These are phyloP conservation scores for Aspergillus coremiiformis DNA, from an alignment of 495 filamentous ascomycete species.

Conservation along the genomic window DNA sequence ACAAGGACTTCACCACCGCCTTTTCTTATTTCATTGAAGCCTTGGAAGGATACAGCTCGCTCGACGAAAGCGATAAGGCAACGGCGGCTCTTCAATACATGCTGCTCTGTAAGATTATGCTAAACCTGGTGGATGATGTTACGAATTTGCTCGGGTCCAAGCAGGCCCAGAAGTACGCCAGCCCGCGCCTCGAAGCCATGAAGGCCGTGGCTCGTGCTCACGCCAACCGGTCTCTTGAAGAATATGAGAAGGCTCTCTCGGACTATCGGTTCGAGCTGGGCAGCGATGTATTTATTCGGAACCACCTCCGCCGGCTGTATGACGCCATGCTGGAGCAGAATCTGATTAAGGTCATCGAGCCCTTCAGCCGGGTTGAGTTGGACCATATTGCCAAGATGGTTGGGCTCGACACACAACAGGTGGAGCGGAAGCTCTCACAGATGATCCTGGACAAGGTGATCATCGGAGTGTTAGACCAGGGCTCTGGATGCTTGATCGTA, in stretches of 20 bases:
- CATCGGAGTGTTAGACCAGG: constrained; percentile 93
- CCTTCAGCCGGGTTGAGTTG: constrained; percentile 94
- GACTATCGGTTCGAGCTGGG: constrained; percentile 87
- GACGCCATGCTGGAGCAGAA: constrained; percentile 99
- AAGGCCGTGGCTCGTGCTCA: constrained; percentile 95
- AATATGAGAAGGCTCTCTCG: constrained; percentile 88
- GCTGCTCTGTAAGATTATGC: constrained; percentile 99
- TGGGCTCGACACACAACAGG: constrained; percentile 89
- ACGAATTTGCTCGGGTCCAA: constrained; percentile 86
- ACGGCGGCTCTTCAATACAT: constrained; percentile 96
- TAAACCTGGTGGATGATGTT: constrained; percentile 93
- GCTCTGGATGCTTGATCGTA: constrained; percentile 93
- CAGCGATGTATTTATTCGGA: constrained; percentile 87
- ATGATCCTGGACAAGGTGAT: constrained; percentile 99
- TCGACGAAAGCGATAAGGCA: constrained; percentile 78
- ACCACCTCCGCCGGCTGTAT: constrained; percentile 88
- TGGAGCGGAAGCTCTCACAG: constrained; percentile 94
- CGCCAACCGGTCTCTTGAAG: constrained; percentile 85
- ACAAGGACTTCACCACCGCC: constrained; percentile 97
- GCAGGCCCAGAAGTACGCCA: constrained; percentile 91
- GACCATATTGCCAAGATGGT: constrained; percentile 96
- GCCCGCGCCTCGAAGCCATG: constrained; percentile 93
- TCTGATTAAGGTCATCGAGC: constrained; percentile 97
- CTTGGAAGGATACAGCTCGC: constrained; percentile 88
- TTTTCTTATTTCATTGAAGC: constrained; percentile 99